Percentiles rank a stretch among this genome's conserved stretches.
Evolutionary conservation across 2,329 filamentous ascomycete species (phyloP).

Genomic region (Stemphylium vesicarium): DNA sequence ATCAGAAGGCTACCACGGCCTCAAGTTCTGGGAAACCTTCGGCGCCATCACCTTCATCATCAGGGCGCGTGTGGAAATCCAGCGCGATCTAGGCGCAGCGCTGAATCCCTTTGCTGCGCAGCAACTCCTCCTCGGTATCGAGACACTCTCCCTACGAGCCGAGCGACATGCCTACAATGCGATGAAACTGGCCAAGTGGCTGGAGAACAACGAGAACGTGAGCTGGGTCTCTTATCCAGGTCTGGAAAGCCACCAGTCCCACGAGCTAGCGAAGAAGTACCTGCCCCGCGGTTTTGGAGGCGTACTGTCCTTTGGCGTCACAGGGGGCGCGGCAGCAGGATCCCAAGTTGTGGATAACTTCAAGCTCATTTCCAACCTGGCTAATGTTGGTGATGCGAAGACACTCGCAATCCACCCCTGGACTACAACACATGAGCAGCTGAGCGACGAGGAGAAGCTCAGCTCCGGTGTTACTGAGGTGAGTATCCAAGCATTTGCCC

Average conservation of each 20-base stretch:
- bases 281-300: constrained; percentile 84
- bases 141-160: constrained; percentile 85
- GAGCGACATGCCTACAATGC: constrained; percentile 90
- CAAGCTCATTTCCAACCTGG: constrained; percentile 93
- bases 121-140: constrained; percentile 85
- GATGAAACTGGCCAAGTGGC: constrained; percentile 77
- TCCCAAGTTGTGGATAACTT: constrained; percentile 91
- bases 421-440: constrained; percentile 93
- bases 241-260: constrained; percentile 78
- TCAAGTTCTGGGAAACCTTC: constrained; percentile 95
- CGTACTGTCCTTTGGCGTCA: constrained; percentile 91
- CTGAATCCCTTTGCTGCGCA: constrained; percentile 93
- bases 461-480: constrained; percentile 83
- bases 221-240: constrained; percentile 95
- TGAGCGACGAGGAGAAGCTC: constrained; percentile 79
- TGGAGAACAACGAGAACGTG: constrained; percentile 83
- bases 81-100: constrained; percentile 82
- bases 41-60: constrained; percentile 82
- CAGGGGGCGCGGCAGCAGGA: constrained; percentile 83
- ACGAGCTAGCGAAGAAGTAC: constrained; percentile 85
- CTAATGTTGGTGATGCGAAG: constrained; percentile 96
- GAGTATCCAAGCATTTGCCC: constrained; percentile 16
- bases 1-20: constrained; percentile 85
- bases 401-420: constrained; percentile 94
- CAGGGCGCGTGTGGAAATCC: constrained; percentile 84